Evolutionary conservation across 176 grass and related monocot species (phyloP), one percentile per base, ranked within the genome.

Genomic region (Coix lacrymajobi): DNA sequence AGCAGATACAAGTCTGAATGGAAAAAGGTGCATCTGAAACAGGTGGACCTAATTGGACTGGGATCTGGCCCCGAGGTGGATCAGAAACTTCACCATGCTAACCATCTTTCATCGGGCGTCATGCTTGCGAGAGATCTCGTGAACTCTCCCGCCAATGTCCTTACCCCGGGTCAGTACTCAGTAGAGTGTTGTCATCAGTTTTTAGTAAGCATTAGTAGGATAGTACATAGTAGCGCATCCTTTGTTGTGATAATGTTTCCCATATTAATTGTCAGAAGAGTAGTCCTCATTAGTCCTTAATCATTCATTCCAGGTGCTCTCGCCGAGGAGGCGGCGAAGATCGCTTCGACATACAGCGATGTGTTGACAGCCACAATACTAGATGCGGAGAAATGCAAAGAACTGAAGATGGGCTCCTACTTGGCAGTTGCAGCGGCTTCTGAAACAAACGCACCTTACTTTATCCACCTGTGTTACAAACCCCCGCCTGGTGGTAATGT

Each of bases 71-170:
- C 79, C 0, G 85, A 95, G 73, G 11, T 98, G 52, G 91, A 95
- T 64, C 49, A 83, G 84, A 95, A 92, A 75, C 89, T 98, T 7
- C 87, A 90, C 49, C 81, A 95, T 78, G 87, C 87, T 33, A 86
- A 77, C 37, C 85, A 81, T 87, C 66, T 98, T 79, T 88, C 81
- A 34, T 87, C 92, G 0, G 96, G 91, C 15, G 96, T 98, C 67
- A 98, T 98, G 17, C 89, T 93, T 24, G 96, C 91, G 32, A 98
- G 89, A 87, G 92, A 98, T 65, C 96, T 95, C 77, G 91, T 93
- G 24, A 95, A 98, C 90, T 91, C 96, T 36, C 96, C 96, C 29
- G 92, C 96, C 6, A 98, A 98, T 87, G 92, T 98, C 32, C 96
- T 95, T 31, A 98, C 92, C 24, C 96, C 96, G 85, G 92, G 96